phyloP scores from a whole-genome alignment of 106 monocot genomes.

The Alisma plantagoaquatica region DNA sequence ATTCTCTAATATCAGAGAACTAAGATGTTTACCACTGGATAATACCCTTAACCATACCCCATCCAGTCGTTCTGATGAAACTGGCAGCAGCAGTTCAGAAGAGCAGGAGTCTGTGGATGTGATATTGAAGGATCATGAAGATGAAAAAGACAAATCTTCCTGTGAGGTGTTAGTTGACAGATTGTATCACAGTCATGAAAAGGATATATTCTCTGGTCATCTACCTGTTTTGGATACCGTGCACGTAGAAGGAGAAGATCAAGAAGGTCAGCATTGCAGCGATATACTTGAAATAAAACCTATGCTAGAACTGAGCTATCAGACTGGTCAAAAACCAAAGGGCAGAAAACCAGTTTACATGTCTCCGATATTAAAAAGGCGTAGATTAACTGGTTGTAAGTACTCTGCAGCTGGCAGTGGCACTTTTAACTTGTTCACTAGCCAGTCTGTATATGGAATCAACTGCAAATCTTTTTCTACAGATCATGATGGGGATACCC shows the following conservation, averaged over 20 bases:
- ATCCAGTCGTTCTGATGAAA: not conserved
- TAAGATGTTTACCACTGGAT: conserved; percentile 12
- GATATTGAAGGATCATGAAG: conserved; percentile 1
- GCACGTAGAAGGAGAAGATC: not conserved
- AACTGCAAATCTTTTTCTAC: not conserved
- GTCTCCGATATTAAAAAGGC: conserved; percentile 9
- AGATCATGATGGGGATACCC: no score
- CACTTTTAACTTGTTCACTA: not conserved
- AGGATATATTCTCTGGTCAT: not conserved
- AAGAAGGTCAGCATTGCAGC: no score
- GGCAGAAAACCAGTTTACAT: conserved; percentile 8
- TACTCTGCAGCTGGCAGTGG: not conserved
- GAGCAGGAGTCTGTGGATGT: not conserved
- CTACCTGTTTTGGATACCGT: not conserved
- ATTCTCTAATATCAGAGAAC: conserved; percentile 9
- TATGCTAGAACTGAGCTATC: conserved; percentile 1
- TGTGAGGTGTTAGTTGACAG: not conserved
- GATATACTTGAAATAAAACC: not conserved
- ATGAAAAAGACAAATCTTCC: not conserved
- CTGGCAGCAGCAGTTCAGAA: not conserved
- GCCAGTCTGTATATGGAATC: not conserved
- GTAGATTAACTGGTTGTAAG: conserved; percentile 11
- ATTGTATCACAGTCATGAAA: not conserved
- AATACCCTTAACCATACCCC: not conserved
- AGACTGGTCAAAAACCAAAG: no score